Conservation (phyloP, 176 grass and related monocot species). For the Ensete glaucum region DNA sequence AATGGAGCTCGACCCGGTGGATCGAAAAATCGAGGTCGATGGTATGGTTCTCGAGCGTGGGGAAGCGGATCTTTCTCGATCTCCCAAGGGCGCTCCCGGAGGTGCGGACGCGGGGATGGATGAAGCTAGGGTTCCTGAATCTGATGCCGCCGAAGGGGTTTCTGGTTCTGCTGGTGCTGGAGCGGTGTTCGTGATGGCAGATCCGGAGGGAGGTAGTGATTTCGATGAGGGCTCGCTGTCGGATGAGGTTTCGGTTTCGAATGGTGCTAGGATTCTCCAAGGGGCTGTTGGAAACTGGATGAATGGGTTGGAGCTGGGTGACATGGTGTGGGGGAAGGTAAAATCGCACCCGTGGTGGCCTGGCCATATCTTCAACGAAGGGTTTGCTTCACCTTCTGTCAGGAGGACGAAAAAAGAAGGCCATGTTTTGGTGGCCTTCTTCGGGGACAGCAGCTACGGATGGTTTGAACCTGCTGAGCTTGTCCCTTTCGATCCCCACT, state of each 20-base stretch:
- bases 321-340: conserved; percentile 98
- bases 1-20: background rate
- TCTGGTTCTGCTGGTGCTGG: background rate
- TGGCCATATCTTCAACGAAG: conserved; percentile 65
- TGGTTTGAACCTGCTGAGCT: conserved; percentile 90
- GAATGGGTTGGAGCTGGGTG: conserved; percentile 39
- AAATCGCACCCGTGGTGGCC: conserved; percentile 99
- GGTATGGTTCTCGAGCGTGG: background rate
- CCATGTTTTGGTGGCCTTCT: conserved; percentile 72
- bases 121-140: background rate
- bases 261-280: conserved; percentile 9
- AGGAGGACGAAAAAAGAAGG: conserved; percentile 12
- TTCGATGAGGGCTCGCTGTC: background rate
- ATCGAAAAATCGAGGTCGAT: background rate
- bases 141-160: too few species aligned
- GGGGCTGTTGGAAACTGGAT: conserved; percentile 13
- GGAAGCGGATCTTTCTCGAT: background rate
- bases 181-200: background rate
- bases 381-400: conserved; percentile 33
- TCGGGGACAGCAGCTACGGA: conserved; percentile 88
- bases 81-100: background rate
- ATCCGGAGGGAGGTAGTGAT: background rate
- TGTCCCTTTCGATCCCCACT: conserved; percentile 54
- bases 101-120: background rate
- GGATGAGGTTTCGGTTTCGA: background rate